Evolutionary conservation across 306 rosid genomes (phyloP), one percentile per base, ranked within the genome.

Genomic region (Casuarina equisetifolia): DNA sequence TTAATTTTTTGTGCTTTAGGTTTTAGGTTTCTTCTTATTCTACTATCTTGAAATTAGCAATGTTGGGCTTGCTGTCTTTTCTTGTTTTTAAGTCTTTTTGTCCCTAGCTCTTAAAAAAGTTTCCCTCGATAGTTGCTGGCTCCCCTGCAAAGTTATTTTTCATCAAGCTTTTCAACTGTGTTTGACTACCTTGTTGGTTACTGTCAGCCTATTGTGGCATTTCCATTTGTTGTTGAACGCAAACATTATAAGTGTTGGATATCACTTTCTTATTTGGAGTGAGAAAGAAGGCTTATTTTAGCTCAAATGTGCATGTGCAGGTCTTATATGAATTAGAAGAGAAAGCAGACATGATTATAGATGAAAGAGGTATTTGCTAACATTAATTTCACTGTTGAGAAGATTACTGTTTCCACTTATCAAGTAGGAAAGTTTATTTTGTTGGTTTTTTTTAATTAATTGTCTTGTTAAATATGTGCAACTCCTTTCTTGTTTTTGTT

Each of bases 311-410:
- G 55, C 53, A 38, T 79, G 78, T 76, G 58, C 90, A 94, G 98
- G 95, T 94, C 75, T 79, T 94, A 25, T 87, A 82, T 45, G 98
- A 94, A 86, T 82, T 94, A 72, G 98, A 94, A 88, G 93, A 92
- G 86, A 94, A 90, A 78, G 97, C 95, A 35, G 97, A 88, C 81
- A 89, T 86, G 69, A 91, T 94, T 78, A 77, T 90, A 73, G 97
- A 92, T 70, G 98, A 94, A 90, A 85, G 98, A 87, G 98, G 98
- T 92, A 84, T 58, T 17, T 66, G 50, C 57, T 69, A 80, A 17
- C 75, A 59, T 48, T 76, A 51, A 46, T 7, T 78, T 75, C 66
- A 75, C 48, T 82, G 54, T 52, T 71, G 43, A 72, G 72, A 75
- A 19, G 79, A 12, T 39, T 40, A 40, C 53, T 53, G 49, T 6